phyloP scores from a whole-genome alignment of 306 rosid genomes.

The Oxytropis ochrocephala region DNA sequence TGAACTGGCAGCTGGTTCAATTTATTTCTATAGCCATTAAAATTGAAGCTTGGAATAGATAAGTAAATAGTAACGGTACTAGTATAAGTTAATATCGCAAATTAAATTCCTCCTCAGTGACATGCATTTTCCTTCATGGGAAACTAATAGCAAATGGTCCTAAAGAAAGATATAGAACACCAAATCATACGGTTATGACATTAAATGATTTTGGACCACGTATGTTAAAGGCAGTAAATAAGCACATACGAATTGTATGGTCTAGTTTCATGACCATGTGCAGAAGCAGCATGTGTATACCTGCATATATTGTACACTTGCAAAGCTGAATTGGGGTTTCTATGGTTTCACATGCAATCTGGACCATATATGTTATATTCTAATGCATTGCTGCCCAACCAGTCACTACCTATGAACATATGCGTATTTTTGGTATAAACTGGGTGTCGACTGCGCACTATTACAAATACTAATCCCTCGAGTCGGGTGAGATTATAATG shows the following conservation, averaged over 20 bases:
- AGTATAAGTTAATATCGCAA: not conserved
- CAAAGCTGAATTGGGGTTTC: constrained; percentile 26
- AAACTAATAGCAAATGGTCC: constrained; percentile 71
- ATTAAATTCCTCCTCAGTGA: not conserved
- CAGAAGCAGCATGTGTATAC: constrained; percentile 30
- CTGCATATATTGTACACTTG: not conserved
- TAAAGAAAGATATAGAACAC: constrained; percentile 32
- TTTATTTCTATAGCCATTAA: too few species aligned
- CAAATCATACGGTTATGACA: constrained; percentile 40
- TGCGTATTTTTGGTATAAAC: too few species aligned
- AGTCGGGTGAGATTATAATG: too few species aligned
- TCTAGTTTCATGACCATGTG: constrained; percentile 34
- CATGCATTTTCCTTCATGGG: constrained; percentile 25
- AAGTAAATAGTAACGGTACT: too few species aligned
- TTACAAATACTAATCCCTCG: too few species aligned
- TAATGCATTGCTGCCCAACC: not conserved
- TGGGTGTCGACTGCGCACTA: too few species aligned
- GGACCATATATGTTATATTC: constrained; percentile 50
- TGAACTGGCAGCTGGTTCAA: too few species aligned
- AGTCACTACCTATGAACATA: not conserved
- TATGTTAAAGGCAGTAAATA: constrained; percentile 24
- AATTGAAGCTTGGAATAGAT: not conserved
- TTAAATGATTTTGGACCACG: constrained; percentile 52
- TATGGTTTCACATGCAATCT: constrained; percentile 43
- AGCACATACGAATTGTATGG: constrained; percentile 26